Conservation (phyloP, 176 grass and related monocot species). For the Panicum miliaceum region DNA sequence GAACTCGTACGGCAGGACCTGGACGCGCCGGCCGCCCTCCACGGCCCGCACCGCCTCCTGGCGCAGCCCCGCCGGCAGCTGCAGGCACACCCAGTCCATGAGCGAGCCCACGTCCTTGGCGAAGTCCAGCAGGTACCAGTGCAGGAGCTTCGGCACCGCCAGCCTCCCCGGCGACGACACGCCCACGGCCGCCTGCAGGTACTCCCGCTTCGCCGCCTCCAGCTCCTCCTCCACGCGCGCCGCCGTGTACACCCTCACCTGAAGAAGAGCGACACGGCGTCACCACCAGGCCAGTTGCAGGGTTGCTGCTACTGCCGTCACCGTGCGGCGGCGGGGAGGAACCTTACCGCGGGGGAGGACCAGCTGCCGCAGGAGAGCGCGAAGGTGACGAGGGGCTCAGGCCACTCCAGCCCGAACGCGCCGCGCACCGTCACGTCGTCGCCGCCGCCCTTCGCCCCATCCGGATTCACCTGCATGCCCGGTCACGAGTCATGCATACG, state of each 20-base stretch:
- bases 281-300: neutral
- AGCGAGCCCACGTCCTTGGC: constrained; percentile 95
- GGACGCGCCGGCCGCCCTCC: constrained; percentile 54
- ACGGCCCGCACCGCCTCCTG: constrained; percentile 54
- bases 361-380: constrained; percentile 94
- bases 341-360: constrained; percentile 96
- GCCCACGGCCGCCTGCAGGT: constrained; percentile 73
- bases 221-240: constrained; percentile 80
- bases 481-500: neutral
- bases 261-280: neutral
- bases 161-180: constrained; percentile 66
- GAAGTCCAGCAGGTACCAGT: constrained; percentile 90
- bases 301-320: neutral
- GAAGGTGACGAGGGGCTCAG: constrained; percentile 90
- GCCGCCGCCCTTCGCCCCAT: constrained; percentile 27
- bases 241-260: constrained; percentile 92
- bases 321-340: neutral
- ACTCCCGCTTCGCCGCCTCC: constrained; percentile 82
- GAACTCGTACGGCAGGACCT: constrained; percentile 89
- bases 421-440: constrained; percentile 49
- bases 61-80: constrained; percentile 64
- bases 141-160: constrained; percentile 84
- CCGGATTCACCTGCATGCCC: constrained; percentile 54
- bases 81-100: constrained; percentile 98
- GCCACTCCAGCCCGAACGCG: constrained; percentile 85